Percentiles rank a stretch among this genome's conserved stretches.
phyloP scores from a whole-genome alignment of 169 alveolate species.

The Cryptosporidium sp. region DNA sequence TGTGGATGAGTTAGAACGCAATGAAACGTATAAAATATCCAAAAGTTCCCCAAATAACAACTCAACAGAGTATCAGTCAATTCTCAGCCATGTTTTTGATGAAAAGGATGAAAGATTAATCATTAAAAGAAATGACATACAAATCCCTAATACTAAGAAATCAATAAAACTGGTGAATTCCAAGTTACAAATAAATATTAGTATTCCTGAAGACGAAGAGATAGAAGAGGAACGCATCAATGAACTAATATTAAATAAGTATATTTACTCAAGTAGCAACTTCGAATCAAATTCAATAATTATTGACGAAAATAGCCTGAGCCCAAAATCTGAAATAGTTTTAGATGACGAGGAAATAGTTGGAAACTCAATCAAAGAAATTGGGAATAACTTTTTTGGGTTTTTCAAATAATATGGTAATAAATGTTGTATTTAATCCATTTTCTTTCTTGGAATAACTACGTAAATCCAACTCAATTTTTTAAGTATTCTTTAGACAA shows the following conservation, averaged over 20 bases:
- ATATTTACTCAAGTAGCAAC: background rate
- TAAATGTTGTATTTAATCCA: background rate
- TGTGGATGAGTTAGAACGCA: conserved; percentile 30
- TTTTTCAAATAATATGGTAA: conserved; percentile 24
- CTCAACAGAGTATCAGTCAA: background rate
- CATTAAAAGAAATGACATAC: background rate
- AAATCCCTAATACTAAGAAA: background rate
- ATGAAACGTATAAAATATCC: background rate
- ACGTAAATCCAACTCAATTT: background rate
- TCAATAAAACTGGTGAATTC: background rate
- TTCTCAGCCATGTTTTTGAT: background rate
- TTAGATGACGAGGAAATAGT: conserved; percentile 9
- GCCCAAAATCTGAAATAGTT: conserved; percentile 73
- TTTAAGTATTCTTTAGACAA: background rate
- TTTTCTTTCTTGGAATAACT: background rate
- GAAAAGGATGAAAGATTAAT: background rate
- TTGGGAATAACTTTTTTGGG: conserved; percentile 63
- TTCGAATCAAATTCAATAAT: conserved; percentile 18
- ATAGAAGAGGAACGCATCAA: conserved; percentile 37
- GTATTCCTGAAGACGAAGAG: conserved; percentile 73
- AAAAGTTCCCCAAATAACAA: background rate
- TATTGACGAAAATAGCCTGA: conserved; percentile 24
- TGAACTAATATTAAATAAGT: background rate
- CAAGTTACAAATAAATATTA: conserved; percentile 26
- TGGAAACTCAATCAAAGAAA: conserved; percentile 33